Conservation (phyloP, 192 early-diverging fungal species). For the Jimgerdemannia lactiflua region DNA sequence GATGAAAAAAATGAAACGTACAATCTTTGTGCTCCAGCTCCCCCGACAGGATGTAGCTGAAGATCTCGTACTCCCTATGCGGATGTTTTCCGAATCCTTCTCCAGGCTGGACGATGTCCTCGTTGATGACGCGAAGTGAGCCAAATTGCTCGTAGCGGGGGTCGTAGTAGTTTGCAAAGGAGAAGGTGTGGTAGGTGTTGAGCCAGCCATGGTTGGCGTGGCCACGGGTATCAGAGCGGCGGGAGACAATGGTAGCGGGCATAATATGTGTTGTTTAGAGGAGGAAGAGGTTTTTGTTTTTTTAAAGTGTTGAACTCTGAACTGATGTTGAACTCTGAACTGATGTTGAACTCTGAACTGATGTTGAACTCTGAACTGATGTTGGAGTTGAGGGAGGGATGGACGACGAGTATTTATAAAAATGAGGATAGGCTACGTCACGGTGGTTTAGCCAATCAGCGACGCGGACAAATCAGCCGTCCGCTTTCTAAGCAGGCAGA, state of each 20-base stretch:
- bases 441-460: too few species aligned
- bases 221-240: conserved; percentile 15
- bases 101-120: conserved; percentile 33
- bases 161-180: conserved; percentile 42
- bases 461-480: too few species aligned
- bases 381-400: too few species aligned
- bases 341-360: too few species aligned
- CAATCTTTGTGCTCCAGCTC: conserved; percentile 39
- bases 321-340: too few species aligned
- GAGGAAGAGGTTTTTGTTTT: too few species aligned
- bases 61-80: conserved; percentile 40
- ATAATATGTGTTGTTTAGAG: background rate
- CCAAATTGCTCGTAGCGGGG: conserved; percentile 26
- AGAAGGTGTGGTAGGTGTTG: conserved; percentile 42
- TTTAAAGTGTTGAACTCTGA: too few species aligned
- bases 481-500: too few species aligned
- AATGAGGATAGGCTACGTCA: too few species aligned
- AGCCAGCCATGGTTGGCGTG: conserved; percentile 40
- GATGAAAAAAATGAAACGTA: conserved; percentile 7
- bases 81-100: conserved; percentile 39
- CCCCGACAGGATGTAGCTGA: conserved; percentile 39
- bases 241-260: conserved; percentile 11
- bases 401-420: too few species aligned
- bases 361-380: too few species aligned
- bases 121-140: conserved; percentile 37